Evolutionary conservation across 1,284 basidiomycete species (phyloP).

Genomic region (Omphalotus olearius): DNA sequence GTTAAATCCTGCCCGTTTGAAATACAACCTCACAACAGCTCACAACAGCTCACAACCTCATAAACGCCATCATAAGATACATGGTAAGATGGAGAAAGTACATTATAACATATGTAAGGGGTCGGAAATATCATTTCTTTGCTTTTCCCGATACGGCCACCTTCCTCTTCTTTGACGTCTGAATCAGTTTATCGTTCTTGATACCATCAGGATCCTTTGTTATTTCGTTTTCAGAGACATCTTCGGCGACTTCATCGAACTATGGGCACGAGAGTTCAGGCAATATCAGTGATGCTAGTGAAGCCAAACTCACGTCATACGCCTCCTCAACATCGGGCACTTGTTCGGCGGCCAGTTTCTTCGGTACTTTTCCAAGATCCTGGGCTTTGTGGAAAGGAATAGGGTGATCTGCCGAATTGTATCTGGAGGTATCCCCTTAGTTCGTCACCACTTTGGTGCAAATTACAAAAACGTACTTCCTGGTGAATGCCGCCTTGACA

Average conservation of each 20-base stretch:
- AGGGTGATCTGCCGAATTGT: conserved; percentile 84
- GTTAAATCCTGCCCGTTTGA: too few species aligned
- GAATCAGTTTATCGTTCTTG: conserved; percentile 45
- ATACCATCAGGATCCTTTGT: conserved; percentile 37
- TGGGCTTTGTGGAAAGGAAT: conserved; percentile 87
- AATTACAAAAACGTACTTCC: conserved; percentile 52
- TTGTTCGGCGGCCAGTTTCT: conserved; percentile 70
- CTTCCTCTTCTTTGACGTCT: conserved; percentile 36
- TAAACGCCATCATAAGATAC: too few species aligned
- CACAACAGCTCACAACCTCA: too few species aligned
- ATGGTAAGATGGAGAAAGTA: too few species aligned
- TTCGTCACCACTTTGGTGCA: neutral
- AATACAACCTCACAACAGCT: too few species aligned
- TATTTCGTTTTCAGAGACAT: conserved; percentile 49
- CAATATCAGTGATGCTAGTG: neutral
- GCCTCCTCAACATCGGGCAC: conserved; percentile 89
- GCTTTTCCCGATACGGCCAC: conserved; percentile 19
- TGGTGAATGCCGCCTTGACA: conserved; percentile 84
- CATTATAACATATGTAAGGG: too few species aligned
- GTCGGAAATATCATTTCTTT: conserved; percentile 7
- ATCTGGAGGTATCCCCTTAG: conserved; percentile 42
- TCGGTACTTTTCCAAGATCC: conserved; percentile 73
- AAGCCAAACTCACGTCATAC: conserved; percentile 44
- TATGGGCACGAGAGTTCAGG: conserved; percentile 18
- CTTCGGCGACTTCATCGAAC: conserved; percentile 47